Conservation (phyloP, 23 red algal genomes). For the Gracilaria gracilis region DNA sequence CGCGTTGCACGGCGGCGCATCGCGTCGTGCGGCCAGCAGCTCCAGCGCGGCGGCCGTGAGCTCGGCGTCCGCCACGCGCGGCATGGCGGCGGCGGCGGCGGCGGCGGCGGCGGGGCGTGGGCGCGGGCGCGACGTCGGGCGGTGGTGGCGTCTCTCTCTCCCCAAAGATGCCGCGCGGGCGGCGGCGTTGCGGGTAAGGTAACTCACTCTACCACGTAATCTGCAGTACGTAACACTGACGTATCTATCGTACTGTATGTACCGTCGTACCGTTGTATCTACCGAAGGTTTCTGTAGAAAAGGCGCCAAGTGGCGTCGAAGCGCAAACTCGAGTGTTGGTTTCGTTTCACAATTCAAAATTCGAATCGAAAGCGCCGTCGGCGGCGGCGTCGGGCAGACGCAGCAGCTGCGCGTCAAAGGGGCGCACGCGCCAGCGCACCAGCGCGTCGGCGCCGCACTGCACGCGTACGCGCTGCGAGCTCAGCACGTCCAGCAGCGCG, state of each 20-base stretch:
- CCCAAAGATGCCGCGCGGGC: too few relatives aligned
- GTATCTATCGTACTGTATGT: too few relatives aligned
- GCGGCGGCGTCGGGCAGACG: not conserved
- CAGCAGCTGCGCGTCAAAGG: not conserved
- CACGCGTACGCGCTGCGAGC: not conserved
- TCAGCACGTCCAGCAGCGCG: not conserved
- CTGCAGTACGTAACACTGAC: too few relatives aligned
- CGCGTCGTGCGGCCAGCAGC: not conserved
- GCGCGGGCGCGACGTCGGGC: not conserved
- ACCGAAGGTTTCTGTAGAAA: too few relatives aligned
- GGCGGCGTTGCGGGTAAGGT: too few relatives aligned
- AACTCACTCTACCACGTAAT: too few relatives aligned
- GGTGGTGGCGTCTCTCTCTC: too few relatives aligned
- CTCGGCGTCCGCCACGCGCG: not conserved
- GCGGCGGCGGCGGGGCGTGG: not conserved
- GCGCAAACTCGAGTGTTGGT: too few relatives aligned
- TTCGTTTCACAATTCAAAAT: not conserved
- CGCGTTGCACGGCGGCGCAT: not conserved
- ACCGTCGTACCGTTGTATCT: too few relatives aligned
- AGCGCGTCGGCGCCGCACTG: not conserved
- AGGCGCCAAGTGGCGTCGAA: too few relatives aligned
- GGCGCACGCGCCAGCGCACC: too few relatives aligned
- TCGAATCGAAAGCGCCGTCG: not conserved
- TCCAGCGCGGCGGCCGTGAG: slow-evolving; percentile 7
- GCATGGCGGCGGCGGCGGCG: not conserved